These are phyloP conservation scores for Pythium diclinum DNA, from an alignment of 352 stramenopile species.

Conservation along the genomic window DNA sequence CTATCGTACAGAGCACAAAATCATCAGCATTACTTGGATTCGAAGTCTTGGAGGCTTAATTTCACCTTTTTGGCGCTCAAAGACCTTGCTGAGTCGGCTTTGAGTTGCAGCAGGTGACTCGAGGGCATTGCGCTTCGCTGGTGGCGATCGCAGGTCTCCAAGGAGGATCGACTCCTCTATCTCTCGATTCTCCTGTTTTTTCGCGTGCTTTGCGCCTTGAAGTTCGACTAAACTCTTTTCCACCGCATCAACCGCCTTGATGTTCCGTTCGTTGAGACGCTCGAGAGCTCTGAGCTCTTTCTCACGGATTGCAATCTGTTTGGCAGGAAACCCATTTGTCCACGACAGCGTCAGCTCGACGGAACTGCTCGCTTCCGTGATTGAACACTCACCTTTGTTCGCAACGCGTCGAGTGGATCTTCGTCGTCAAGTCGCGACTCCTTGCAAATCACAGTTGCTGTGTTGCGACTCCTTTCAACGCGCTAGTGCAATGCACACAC, in stretches of 20 bases:
- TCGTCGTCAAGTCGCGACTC: background rate
- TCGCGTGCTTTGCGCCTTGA: background rate
- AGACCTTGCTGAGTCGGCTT: conserved; percentile 6
- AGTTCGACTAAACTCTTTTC: background rate
- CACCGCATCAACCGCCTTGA: background rate
- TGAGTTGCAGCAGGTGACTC: background rate
- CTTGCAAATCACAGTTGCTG: too few relatives aligned
- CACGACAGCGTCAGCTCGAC: too few relatives aligned
- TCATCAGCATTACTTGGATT: too few relatives aligned
- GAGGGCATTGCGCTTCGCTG: background rate
- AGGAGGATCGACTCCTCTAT: background rate
- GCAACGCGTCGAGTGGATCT: background rate
- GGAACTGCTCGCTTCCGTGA: background rate
- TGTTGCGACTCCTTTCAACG: too few relatives aligned
- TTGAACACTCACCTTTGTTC: background rate
- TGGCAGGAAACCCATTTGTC: background rate
- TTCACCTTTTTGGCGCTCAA: conserved; percentile 15
- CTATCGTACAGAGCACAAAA: too few relatives aligned
- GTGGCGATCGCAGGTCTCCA: background rate
- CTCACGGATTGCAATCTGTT: background rate
- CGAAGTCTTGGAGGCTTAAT: background rate
- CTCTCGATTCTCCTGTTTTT: background rate
- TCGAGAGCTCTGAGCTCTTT: conserved; percentile 1
- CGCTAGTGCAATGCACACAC: too few relatives aligned
- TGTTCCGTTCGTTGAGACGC: background rate